A percentile compares a stretch with the other conserved stretches of the same genome.
phyloP scores from a whole-genome alignment of 371 early-diverging fungal genomes.

The Blakeslea trispora region DNA sequence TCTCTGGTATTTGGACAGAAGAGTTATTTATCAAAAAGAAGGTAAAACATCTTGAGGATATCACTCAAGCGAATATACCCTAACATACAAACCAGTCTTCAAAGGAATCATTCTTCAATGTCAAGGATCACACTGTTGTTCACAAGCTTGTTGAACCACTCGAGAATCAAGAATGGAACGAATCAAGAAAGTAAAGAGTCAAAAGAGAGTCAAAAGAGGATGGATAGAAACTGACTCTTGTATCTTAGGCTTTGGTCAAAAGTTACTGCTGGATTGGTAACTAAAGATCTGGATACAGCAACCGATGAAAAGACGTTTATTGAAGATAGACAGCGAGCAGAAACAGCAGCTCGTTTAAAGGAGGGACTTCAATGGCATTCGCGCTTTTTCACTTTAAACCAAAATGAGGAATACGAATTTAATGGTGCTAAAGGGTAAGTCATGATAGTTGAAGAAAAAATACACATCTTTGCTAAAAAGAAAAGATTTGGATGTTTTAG shows the following conservation, averaged over 20 bases:
- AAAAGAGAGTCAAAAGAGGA: too few relatives aligned
- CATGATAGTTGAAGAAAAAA: background rate
- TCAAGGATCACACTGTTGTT: constrained; percentile 45
- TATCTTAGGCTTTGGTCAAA: constrained; percentile 65
- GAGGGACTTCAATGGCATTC: constrained; percentile 61
- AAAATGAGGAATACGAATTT: constrained; percentile 32
- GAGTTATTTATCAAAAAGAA: constrained; percentile 60
- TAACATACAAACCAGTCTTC: constrained; percentile 9
- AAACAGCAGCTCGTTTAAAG: constrained; percentile 63
- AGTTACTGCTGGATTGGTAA: constrained; percentile 67
- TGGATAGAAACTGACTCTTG: too few relatives aligned
- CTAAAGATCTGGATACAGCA: constrained; percentile 66
- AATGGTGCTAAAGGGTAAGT: constrained; percentile 23
- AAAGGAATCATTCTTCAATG: constrained; percentile 36
- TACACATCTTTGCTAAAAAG: background rate
- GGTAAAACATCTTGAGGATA: constrained; percentile 6
- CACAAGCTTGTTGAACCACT: constrained; percentile 48
- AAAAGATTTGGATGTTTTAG: background rate
- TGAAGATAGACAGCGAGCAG: constrained; percentile 71
- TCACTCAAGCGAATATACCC: too few relatives aligned
- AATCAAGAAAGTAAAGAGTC: constrained; percentile 76
- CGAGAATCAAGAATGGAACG: constrained; percentile 77
- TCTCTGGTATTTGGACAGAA: constrained; percentile 91
- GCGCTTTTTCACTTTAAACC: constrained; percentile 50
- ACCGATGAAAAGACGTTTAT: constrained; percentile 69